These are phyloP conservation scores for Trichoderma arundinaceum DNA, from an alignment of 2,329 filamentous ascomycete genomes.

Conservation along the genomic window DNA sequence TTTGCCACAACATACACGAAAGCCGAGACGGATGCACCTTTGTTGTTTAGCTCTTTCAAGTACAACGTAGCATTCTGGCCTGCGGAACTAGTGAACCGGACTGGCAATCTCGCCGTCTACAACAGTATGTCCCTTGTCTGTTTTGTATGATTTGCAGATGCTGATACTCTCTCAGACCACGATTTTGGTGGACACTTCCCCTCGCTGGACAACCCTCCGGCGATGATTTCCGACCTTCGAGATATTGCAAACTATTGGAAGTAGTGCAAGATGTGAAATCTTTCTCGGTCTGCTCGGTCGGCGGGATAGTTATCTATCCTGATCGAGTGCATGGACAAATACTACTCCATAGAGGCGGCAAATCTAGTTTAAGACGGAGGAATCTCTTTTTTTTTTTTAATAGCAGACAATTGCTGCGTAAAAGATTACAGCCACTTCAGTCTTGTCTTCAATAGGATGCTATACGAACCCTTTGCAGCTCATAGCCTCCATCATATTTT, in stretches of 20 bases:
- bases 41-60: constrained; percentile 35
- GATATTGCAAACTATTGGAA: constrained; percentile 30
- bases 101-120: constrained; percentile 35
- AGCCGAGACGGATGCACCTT: constrained; percentile 32
- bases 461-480: too few species aligned
- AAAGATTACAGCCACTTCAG: too few species aligned
- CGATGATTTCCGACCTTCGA: constrained; percentile 27
- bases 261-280: not conserved
- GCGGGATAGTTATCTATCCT: too few species aligned
- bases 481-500: too few species aligned
- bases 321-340: too few species aligned
- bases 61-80: constrained; percentile 36
- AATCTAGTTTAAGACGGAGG: too few species aligned
- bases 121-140: constrained; percentile 20
- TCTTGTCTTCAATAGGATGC: too few species aligned
- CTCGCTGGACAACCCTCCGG: constrained; percentile 30
- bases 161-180: not conserved
- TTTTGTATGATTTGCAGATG: not conserved
- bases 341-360: too few species aligned
- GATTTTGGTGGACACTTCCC: constrained; percentile 33
- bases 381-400: too few species aligned
- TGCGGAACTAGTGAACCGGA: constrained; percentile 20
- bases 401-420: too few species aligned
- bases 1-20: constrained; percentile 32
- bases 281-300: too few species aligned